phyloP scores from a whole-genome alignment of 192 early-diverging fungal genomes.

The Paraglomus brasilianum region DNA sequence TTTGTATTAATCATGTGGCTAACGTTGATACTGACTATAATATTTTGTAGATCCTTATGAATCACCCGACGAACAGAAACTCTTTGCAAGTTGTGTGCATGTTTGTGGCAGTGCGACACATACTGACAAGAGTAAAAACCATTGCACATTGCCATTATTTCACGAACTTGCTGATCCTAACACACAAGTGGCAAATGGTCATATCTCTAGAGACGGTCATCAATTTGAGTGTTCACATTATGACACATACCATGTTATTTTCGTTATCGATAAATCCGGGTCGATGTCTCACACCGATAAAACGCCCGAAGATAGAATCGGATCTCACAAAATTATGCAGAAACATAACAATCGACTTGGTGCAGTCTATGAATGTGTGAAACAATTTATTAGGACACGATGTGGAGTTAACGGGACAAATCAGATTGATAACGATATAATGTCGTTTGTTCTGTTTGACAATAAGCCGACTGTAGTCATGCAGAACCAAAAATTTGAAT shows the following conservation, averaged over 20 bases:
- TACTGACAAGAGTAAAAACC: not conserved
- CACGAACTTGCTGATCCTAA: slow-evolving; percentile 1
- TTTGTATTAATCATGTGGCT: not conserved
- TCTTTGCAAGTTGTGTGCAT: slow-evolving; percentile 28
- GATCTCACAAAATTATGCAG: not conserved
- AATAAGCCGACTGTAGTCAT: not conserved
- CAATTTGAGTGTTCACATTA: slow-evolving; percentile 29
- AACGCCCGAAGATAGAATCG: not conserved
- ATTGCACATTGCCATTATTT: slow-evolving; percentile 20
- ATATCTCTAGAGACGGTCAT: slow-evolving; percentile 32
- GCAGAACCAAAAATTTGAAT: not conserved
- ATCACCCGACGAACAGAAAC: slow-evolving; percentile 3
- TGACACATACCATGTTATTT: slow-evolving; percentile 28
- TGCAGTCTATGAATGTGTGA: slow-evolving; percentile 30
- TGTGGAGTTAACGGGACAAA: not conserved
- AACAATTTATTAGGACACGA: slow-evolving; percentile 15
- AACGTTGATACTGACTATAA: not conserved
- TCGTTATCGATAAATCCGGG: slow-evolving; percentile 29
- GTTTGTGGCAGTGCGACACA: slow-evolving; percentile 26
- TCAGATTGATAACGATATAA: slow-evolving; percentile 16
- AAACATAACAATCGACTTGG: slow-evolving; percentile 32
- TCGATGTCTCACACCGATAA: slow-evolving; percentile 26
- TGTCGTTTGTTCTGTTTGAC: slow-evolving; percentile 30
- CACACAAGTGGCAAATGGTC: slow-evolving; percentile 4
- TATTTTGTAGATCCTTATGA: slow-evolving; percentile 23